Percentiles rank a stretch among this genome's conserved stretches.
Conservation (phyloP, 306 rosid genomes). For the Cicer cuneatum region DNA sequence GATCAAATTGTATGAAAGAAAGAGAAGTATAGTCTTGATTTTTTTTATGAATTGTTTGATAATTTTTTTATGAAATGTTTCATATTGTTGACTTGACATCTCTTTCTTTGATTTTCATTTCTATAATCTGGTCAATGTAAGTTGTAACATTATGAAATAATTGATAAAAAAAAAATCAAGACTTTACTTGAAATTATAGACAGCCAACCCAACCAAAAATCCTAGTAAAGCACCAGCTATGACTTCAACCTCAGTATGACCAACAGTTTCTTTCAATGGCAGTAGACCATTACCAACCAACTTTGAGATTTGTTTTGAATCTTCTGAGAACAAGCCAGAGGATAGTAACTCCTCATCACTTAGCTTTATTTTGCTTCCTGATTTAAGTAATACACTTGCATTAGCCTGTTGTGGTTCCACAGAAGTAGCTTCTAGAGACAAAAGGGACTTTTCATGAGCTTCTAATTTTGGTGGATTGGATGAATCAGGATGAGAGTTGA, state of each 20-base stretch:
- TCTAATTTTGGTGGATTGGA: conserved; percentile 48
- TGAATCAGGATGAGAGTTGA: conserved; percentile 55
- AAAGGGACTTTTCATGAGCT: conserved; percentile 43
- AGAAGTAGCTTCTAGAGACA: conserved; percentile 54
- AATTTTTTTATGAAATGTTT: no score
- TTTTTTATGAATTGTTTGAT: neutral
- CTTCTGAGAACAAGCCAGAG: conserved; percentile 42
- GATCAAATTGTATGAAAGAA: no score
- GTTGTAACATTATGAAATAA: conserved; percentile 8
- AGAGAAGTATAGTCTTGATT: neutral
- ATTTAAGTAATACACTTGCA: conserved; percentile 39
- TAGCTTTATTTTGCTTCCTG: conserved; percentile 46
- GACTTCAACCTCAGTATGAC: conserved; percentile 86
- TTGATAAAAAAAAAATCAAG: conserved; percentile 5
- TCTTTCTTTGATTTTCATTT: conserved; percentile 5
- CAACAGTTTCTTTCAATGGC: conserved; percentile 71
- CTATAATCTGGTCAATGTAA: conserved; percentile 14
- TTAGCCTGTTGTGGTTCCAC: conserved; percentile 46
- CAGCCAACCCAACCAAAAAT: conserved; percentile 64
- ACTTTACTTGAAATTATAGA: conserved; percentile 43
- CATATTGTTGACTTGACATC: neutral
- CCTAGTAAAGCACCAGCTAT: conserved; percentile 82
- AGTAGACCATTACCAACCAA: conserved; percentile 31
- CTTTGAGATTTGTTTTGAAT: conserved; percentile 50
- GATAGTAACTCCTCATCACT: conserved; percentile 33